Evolutionary conservation across 352 stramenopile genomes (phyloP).

Genomic region (Pythium plurisporium): DNA sequence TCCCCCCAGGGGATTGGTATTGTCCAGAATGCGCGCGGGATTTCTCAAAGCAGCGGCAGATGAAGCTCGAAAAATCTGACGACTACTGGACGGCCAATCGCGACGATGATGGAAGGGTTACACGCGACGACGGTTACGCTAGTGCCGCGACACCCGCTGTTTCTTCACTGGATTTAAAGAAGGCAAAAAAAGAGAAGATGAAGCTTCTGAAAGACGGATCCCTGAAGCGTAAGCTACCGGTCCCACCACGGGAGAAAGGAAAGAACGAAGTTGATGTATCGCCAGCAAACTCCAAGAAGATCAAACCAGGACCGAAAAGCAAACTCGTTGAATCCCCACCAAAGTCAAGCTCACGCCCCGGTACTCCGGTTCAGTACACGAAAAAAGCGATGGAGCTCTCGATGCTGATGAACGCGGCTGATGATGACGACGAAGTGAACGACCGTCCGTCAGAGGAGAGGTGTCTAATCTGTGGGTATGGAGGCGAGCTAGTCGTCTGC

Average conservation of each 20-base stretch:
- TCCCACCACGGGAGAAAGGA: conserved; percentile 32
- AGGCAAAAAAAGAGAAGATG: conserved; percentile 55
- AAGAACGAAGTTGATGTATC: conserved; percentile 16
- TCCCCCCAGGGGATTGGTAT: conserved; percentile 75
- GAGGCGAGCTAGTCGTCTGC: conserved; percentile 78
- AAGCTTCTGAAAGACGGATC: conserved; percentile 40
- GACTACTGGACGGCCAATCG: conserved; percentile 4
- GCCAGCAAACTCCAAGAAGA: conserved; percentile 37
- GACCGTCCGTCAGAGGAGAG: conserved; percentile 59
- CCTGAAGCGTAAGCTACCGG: conserved; percentile 53
- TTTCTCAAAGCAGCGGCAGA: conserved; percentile 26
- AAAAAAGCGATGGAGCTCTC: conserved; percentile 23
- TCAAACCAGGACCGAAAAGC: conserved; percentile 22
- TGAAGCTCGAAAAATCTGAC: conserved; percentile 15
- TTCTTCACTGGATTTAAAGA: conserved; percentile 20
- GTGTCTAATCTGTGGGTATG: conserved; percentile 76
- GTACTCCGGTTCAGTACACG: conserved; percentile 17
- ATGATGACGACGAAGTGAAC: conserved; percentile 17
- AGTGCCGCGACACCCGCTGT: background rate
- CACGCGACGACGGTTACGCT: conserved; percentile 6
- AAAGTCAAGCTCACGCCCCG: conserved; percentile 21
- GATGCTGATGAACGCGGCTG: conserved; percentile 21
- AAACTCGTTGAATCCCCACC: conserved; percentile 25
- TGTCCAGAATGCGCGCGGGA: conserved; percentile 63
- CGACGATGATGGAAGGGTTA: conserved; percentile 4